Conservation (phyloP, 768 basidiomycete species). For the Leccinellum rugosiceps region DNA sequence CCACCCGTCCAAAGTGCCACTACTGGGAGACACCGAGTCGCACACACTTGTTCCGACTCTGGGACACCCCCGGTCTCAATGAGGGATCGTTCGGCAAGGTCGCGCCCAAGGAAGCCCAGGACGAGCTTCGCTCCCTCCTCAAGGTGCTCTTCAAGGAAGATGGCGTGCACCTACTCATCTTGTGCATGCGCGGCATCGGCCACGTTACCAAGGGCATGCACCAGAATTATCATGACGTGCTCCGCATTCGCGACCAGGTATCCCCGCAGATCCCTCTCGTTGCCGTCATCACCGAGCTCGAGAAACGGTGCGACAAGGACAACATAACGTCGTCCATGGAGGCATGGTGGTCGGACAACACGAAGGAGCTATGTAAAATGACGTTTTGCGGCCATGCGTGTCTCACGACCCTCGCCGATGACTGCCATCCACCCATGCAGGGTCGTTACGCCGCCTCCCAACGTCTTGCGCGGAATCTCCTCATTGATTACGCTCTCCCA, state of each 20-base stretch:
- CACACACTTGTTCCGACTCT: conserved; percentile 18
- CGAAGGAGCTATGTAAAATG: conserved; percentile 7
- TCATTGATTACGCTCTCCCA: conserved; percentile 21
- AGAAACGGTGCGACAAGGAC: conserved; percentile 15
- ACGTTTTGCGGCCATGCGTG: conserved; percentile 19
- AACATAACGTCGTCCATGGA: conserved; percentile 22
- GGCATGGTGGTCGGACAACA: conserved; percentile 19
- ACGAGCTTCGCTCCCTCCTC: conserved; percentile 18
- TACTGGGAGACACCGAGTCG: conserved; percentile 19
- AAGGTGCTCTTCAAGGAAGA: conserved; percentile 18
- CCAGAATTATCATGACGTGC: conserved; percentile 15
- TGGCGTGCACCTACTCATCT: conserved; percentile 24
- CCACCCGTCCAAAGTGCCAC: conserved; percentile 9
- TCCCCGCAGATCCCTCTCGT: conserved; percentile 20
- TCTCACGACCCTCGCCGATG: conserved; percentile 22
- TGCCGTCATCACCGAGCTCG: conserved; percentile 24
- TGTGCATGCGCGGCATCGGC: conserved; percentile 23
- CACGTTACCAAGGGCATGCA: conserved; percentile 22
- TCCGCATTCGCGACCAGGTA: conserved; percentile 21
- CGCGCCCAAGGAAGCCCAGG: conserved; percentile 20
- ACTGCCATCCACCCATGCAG: conserved; percentile 14
- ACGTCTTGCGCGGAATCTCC: conserved; percentile 19
- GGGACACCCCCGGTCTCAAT: conserved; percentile 24
- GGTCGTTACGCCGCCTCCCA: conserved; percentile 18
- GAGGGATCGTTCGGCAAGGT: conserved; percentile 24